Conservation (phyloP, 495 filamentous ascomycete genomes). For the Glonium stellatum region DNA sequence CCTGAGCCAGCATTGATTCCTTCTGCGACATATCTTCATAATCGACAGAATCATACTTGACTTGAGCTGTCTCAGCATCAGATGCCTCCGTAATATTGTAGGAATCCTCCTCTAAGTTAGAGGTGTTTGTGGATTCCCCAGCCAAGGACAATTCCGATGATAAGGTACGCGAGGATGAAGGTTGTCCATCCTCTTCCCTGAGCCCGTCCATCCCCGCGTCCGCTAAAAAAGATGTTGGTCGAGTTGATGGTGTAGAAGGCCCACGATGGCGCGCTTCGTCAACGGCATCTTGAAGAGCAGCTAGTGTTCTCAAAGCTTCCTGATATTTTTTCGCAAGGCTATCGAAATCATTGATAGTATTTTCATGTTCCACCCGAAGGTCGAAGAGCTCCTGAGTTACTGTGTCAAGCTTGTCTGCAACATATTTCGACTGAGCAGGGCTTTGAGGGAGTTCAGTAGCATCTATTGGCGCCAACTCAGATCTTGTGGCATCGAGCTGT, state of each 20-base stretch:
- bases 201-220: slow-evolving; percentile 67
- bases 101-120: slow-evolving; percentile 19
- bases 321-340: slow-evolving; percentile 83
- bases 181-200: slow-evolving; percentile 68
- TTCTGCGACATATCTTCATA: slow-evolving; percentile 16
- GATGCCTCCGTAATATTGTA: slow-evolving; percentile 17
- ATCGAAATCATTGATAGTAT: slow-evolving; percentile 72
- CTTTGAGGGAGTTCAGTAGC: slow-evolving; percentile 41
- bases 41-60: background rate
- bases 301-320: slow-evolving; percentile 72
- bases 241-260: slow-evolving; percentile 47
- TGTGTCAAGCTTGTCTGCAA: slow-evolving; percentile 87
- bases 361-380: slow-evolving; percentile 82
- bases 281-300: slow-evolving; percentile 74
- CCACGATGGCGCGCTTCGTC: slow-evolving; percentile 70
- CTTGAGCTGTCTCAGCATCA: slow-evolving; percentile 30
- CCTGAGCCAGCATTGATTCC: slow-evolving; percentile 43
- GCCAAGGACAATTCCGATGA: slow-evolving; percentile 93
- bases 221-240: slow-evolving; percentile 90
- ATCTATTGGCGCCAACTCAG: slow-evolving; percentile 39
- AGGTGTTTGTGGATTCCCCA: slow-evolving; percentile 64
- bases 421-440: slow-evolving; percentile 74
- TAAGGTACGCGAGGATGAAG: slow-evolving; percentile 86
- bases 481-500: slow-evolving; percentile 14
- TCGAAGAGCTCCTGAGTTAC: slow-evolving; percentile 90